These are phyloP conservation scores for Sphagnurus paluster DNA, from an alignment of 1,284 basidiomycete species.

Conservation along the genomic window DNA sequence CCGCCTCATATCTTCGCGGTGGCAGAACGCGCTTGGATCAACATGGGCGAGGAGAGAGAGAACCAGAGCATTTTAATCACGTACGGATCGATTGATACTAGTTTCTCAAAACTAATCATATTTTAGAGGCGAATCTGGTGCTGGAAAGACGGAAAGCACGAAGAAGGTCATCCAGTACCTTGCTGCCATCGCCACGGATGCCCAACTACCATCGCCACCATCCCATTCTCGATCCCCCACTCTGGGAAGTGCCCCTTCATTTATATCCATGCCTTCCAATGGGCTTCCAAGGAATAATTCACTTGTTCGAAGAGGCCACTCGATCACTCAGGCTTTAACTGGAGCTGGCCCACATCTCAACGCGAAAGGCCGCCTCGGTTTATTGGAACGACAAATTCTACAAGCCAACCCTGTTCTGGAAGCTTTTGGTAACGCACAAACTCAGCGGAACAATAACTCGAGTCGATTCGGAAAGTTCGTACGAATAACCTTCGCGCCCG, in stretches of 20 bases:
- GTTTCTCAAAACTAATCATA: slow-evolving; percentile 12
- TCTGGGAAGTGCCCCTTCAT: slow-evolving; percentile 42
- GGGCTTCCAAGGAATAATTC: slow-evolving; percentile 62
- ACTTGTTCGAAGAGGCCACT: slow-evolving; percentile 45
- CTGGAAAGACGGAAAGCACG: slow-evolving; percentile 99
- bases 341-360: slow-evolving; percentile 48
- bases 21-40: slow-evolving; percentile 97
- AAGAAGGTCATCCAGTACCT: slow-evolving; percentile 99
- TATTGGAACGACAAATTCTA: slow-evolving; percentile 95
- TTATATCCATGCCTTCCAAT: slow-evolving; percentile 49
- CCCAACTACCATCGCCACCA: slow-evolving; percentile 55
- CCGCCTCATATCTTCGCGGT: slow-evolving; percentile 98
- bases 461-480: slow-evolving; percentile 99
- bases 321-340: slow-evolving; percentile 40
- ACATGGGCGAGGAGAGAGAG: slow-evolving; percentile 97
- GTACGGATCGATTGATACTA: slow-evolving; percentile 49
- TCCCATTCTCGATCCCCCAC: slow-evolving; percentile 63
- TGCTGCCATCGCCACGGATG: slow-evolving; percentile 92
- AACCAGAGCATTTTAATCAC: slow-evolving; percentile 99
- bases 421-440: slow-evolving; percentile 98
- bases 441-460: slow-evolving; percentile 98
- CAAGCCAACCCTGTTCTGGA: slow-evolving; percentile 99
- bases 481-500: slow-evolving; percentile 90
- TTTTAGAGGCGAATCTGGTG: slow-evolving; percentile 92
- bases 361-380: slow-evolving; percentile 73